Evolutionary conservation across 495 filamentous ascomycete species (phyloP).

Genomic region (Cladorrhinum samala): DNA sequence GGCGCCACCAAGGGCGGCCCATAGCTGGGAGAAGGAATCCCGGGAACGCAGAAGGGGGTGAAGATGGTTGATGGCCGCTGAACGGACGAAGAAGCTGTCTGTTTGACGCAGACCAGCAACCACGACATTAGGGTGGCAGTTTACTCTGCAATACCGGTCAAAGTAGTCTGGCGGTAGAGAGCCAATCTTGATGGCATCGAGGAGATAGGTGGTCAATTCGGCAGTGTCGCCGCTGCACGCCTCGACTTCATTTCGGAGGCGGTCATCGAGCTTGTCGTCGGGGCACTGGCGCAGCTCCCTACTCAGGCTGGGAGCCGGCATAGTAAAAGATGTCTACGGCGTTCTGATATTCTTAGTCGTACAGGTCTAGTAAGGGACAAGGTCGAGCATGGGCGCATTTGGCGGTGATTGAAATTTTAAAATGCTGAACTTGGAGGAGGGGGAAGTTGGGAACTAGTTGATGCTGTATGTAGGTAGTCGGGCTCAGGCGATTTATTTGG

Average conservation of each 20-base stretch:
- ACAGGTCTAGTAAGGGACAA: too few relatives aligned
- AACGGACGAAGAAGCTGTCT: constrained; percentile 12
- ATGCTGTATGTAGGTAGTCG: too few relatives aligned
- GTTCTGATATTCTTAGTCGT: too few relatives aligned
- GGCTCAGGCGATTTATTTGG: too few relatives aligned
- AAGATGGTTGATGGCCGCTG: constrained; percentile 12
- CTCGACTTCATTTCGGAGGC: background rate
- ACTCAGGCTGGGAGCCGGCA: too few relatives aligned
- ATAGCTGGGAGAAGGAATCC: constrained; percentile 5
- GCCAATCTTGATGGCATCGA: background rate
- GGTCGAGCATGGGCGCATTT: too few relatives aligned
- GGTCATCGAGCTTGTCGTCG: too few relatives aligned
- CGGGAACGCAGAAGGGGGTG: constrained; percentile 3
- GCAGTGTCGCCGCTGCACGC: background rate
- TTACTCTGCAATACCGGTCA: background rate
- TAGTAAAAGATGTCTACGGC: too few relatives aligned
- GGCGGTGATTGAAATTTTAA: too few relatives aligned
- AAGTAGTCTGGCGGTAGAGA: background rate
- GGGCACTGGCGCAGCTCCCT: too few relatives aligned
- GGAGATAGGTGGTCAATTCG: background rate
- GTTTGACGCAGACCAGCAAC: constrained; percentile 10
- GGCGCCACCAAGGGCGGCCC: constrained; percentile 15
- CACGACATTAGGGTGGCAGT: constrained; percentile 4
- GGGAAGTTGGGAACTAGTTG: too few relatives aligned
- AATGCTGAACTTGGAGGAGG: too few relatives aligned